Conservation (phyloP, 192 early-diverging fungal genomes). For the Mortierella antarctica region DNA sequence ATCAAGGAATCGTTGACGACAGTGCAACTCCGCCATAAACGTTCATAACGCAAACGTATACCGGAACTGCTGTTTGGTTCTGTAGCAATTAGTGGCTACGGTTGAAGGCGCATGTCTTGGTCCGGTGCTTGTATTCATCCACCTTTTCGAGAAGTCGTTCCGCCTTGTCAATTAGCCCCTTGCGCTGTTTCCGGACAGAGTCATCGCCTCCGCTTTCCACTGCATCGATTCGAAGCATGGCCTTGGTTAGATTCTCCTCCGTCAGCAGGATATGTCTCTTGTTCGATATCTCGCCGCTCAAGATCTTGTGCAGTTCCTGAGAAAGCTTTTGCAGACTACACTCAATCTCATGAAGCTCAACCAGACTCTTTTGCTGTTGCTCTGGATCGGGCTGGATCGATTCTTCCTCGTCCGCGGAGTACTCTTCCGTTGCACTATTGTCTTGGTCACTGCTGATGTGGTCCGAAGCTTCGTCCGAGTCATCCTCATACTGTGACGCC, state of each 20-base stretch:
- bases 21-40: no score
- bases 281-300: slow-evolving; percentile 15
- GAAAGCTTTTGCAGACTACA: slow-evolving; percentile 3
- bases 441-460: background rate
- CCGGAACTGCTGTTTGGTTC: background rate
- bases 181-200: slow-evolving; percentile 36
- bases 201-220: slow-evolving; percentile 37
- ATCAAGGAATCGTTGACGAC: no score
- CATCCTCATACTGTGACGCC: background rate
- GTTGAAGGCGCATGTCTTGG: slow-evolving; percentile 12
- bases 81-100: background rate
- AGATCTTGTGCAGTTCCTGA: slow-evolving; percentile 22
- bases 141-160: slow-evolving; percentile 30
- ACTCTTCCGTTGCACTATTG: background rate
- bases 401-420: slow-evolving; percentile 4
- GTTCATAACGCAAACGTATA: background rate
- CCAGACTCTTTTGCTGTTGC: slow-evolving; percentile 8
- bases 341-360: slow-evolving; percentile 26
- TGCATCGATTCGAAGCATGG: slow-evolving; percentile 43
- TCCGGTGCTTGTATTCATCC: slow-evolving; percentile 28
- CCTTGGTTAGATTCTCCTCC: slow-evolving; percentile 49
- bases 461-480: background rate
- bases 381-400: slow-evolving; percentile 5
- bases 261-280: slow-evolving; percentile 29
- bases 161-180: slow-evolving; percentile 14